A percentile compares a stretch with the other conserved stretches of the same genome.
Conservation (phyloP, 139 green algal species). For the Coelastrella sp. region DNA sequence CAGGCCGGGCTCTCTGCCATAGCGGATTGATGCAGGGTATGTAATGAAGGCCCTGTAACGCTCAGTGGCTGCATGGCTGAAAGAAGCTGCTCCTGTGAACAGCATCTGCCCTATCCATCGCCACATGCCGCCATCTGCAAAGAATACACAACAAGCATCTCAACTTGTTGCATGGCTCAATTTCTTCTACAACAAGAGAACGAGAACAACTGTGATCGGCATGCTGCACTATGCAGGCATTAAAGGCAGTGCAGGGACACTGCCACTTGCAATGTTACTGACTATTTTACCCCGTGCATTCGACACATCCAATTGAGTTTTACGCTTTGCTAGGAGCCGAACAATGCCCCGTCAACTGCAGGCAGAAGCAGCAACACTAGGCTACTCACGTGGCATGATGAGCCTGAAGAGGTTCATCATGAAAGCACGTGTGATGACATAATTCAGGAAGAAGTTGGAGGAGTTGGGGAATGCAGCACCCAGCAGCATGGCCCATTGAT, state of each 20-base stretch:
- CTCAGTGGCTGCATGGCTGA: slow-evolving; percentile 42
- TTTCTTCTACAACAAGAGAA: too few species aligned
- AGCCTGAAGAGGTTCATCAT: slow-evolving; percentile 56
- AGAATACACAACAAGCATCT: neutral
- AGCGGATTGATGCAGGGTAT: slow-evolving; percentile 50
- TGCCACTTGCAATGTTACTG: too few species aligned
- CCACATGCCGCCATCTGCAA: slow-evolving; percentile 47
- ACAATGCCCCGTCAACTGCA: neutral
- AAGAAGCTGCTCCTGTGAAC: slow-evolving; percentile 20
- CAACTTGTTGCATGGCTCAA: neutral
- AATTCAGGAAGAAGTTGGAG: slow-evolving; percentile 89
- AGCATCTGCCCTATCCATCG: slow-evolving; percentile 50
- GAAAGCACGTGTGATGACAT: slow-evolving; percentile 59
- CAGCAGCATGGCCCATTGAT: slow-evolving; percentile 52
- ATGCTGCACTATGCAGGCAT: too few species aligned
- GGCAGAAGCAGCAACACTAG: neutral
- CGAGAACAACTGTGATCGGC: neutral
- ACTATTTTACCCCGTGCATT: too few species aligned
- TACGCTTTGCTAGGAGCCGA: too few species aligned
- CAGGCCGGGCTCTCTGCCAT: slow-evolving; percentile 56
- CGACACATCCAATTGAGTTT: too few species aligned
- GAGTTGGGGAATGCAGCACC: slow-evolving; percentile 72
- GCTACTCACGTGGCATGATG: slow-evolving; percentile 43
- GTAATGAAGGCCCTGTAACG: slow-evolving; percentile 47
- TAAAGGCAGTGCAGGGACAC: too few species aligned